A percentile compares a stretch with the other conserved stretches of the same genome.
Conservation (phyloP, 1,139 yeast species). For the Debaryomyces nepalensis region DNA sequence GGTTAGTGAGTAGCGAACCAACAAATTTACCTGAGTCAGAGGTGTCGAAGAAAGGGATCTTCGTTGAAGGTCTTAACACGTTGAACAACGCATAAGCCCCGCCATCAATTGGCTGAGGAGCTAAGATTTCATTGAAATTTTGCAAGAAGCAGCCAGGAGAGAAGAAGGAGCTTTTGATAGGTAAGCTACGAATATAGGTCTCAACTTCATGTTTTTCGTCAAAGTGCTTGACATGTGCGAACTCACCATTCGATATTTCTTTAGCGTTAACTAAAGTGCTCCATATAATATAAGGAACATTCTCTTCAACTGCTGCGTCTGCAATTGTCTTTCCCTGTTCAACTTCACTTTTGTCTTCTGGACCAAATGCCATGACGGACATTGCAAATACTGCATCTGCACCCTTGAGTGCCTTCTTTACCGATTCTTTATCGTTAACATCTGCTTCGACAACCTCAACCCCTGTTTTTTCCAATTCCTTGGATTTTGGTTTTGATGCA, state of each 20-base stretch:
- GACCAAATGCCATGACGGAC: not conserved
- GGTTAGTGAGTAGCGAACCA: conserved; percentile 9
- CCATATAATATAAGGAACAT: conserved; percentile 12
- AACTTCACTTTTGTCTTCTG: not conserved
- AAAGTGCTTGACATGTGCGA: conserved; percentile 1
- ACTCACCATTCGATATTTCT: conserved; percentile 7
- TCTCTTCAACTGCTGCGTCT: conserved; percentile 11
- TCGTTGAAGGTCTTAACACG: not conserved
- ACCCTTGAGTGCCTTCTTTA: conserved; percentile 12
- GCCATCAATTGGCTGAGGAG: conserved; percentile 7
- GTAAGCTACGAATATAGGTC: conserved; percentile 10
- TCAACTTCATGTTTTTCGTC: conserved; percentile 13
- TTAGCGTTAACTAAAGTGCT: conserved; percentile 9
- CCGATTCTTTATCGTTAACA: conserved; percentile 6
- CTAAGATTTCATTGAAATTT: conserved; percentile 4
- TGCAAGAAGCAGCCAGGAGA: conserved; percentile 14
- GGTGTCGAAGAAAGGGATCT: not conserved
- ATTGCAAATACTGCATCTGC: conserved; percentile 15
- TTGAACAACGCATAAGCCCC: conserved; percentile 3
- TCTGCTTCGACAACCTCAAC: conserved; percentile 18
- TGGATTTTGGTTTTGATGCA: conserved; percentile 6
- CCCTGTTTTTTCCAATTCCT: conserved; percentile 13
- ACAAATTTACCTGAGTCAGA: conserved; percentile 12
- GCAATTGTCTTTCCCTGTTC: conserved; percentile 13
- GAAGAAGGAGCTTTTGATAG: conserved; percentile 11